Percentiles rank a stretch among this genome's conserved stretches.
These are phyloP conservation scores for Iris pallida DNA, from an alignment of 116 monocot genomes.

Conservation along the genomic window DNA sequence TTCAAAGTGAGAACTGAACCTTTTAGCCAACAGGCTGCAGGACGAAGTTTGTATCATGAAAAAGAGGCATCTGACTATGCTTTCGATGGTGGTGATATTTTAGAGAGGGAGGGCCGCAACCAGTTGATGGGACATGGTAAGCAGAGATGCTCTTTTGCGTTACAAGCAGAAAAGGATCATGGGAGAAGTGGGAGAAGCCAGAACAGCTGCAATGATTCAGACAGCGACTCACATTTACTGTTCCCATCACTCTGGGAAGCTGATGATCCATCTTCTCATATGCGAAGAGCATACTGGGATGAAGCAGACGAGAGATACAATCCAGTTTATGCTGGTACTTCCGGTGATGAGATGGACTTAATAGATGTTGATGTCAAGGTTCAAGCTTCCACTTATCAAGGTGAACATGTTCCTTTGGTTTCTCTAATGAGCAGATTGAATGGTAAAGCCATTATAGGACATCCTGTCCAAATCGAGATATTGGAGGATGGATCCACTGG, in stretches of 20 bases:
- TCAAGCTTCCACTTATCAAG: conserved; percentile 46
- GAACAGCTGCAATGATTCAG: conserved; percentile 25
- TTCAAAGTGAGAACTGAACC: conserved; percentile 17
- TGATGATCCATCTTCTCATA: conserved; percentile 10
- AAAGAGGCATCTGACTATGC: conserved; percentile 25
- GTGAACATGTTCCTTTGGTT: conserved; percentile 82
- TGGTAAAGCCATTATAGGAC: conserved; percentile 86
- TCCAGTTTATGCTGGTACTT: no score
- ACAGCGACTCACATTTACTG: conserved; percentile 31
- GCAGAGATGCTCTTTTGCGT: conserved; percentile 10
- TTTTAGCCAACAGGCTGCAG: conserved; percentile 7
- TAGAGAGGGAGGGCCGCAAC: conserved; percentile 14
- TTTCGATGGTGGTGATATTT: conserved; percentile 25
- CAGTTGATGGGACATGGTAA: conserved; percentile 6
- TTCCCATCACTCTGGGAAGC: conserved; percentile 22
- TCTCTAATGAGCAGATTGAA: conserved; percentile 90
- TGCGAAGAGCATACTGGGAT: conserved; percentile 24
- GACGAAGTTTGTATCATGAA: conserved; percentile 18
- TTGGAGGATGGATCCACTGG: conserved; percentile 50
- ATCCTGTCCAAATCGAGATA: conserved; percentile 76
- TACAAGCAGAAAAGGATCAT: conserved; percentile 15
- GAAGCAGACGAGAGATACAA: conserved; percentile 19
- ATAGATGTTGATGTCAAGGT: conserved; percentile 61
- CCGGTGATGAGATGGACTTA: no score
- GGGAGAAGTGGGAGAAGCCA: conserved; percentile 15